Percentiles rank a stretch among this genome's conserved stretches.
phyloP scores from a whole-genome alignment of 148 eudicot genomes.

The Chenopodium album region DNA sequence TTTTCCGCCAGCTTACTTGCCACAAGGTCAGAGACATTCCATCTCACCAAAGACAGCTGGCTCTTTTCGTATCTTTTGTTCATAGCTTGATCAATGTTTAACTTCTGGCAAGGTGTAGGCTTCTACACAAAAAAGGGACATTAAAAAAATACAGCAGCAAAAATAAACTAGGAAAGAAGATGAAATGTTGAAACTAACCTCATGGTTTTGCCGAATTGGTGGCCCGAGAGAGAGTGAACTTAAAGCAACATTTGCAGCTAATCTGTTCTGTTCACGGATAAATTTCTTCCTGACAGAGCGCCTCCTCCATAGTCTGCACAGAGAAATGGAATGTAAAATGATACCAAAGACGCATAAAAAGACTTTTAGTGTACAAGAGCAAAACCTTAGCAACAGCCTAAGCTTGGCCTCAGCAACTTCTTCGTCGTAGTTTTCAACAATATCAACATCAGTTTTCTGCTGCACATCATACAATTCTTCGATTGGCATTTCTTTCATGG shows the following conservation, averaged over 20 bases:
- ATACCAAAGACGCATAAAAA: constrained; percentile 8
- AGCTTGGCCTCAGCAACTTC: constrained; percentile 80
- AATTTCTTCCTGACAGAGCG: constrained; percentile 53
- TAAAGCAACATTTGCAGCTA: constrained; percentile 78
- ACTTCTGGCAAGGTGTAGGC: constrained; percentile 34
- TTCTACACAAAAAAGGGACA: constrained; percentile 41
- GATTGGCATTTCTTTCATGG: constrained; percentile 33
- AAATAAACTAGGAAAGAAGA: constrained; percentile 7
- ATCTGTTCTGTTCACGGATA: constrained; percentile 62
- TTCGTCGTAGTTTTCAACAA: constrained; percentile 46
- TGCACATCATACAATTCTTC: constrained; percentile 35
- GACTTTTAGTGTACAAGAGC: constrained; percentile 14
- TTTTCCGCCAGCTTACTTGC: constrained; percentile 53
- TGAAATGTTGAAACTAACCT: constrained; percentile 38
- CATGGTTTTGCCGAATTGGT: constrained; percentile 49
- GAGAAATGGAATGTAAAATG: constrained; percentile 21
- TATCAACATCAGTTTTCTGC: constrained; percentile 43
- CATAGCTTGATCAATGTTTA: constrained; percentile 63
- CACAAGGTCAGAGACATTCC: constrained; percentile 72
- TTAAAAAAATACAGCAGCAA: constrained; percentile 19
- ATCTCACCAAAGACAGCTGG: constrained; percentile 62
- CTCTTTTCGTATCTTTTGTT: constrained; percentile 56
- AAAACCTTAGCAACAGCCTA: constrained; percentile 69
- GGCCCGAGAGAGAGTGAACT: constrained; percentile 81
- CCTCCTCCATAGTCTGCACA: constrained; percentile 82